Evolutionary conservation across 257 asterid species (phyloP), one percentile per base, ranked within the genome.

Genomic region (Parsonsia alboflavescens): DNA sequence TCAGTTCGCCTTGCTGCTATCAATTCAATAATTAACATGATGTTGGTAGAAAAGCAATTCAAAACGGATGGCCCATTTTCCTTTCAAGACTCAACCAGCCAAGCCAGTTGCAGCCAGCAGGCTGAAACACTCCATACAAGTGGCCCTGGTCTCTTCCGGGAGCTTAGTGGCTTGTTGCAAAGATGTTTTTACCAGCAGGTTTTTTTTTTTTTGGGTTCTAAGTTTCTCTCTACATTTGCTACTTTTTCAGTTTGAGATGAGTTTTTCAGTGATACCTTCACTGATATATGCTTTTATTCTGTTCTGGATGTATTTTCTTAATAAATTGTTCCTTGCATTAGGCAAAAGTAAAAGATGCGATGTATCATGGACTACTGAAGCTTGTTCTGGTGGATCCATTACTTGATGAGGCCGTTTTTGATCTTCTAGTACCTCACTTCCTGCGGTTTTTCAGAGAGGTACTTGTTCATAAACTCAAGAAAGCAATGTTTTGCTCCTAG

Each of bases 101-200:
- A 92, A 85, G 96, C 96, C 68, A 88, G 97, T 84, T 80, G 91
- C 82, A 92, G 97, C 83, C 97, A 90, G 85, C 96, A 90, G 79
- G 82, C 87, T 84, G 92, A 81, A 83, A 76, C 82, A 75, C 86
- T 73, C 76, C 75, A 52, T 66, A 77, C 87, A 66, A 76, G 75
- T 52, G 84, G 82, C 44, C 76, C 81, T 71, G 83, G 84, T 76
- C 96, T 92, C 80, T 92, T 92, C 83, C 89, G 75, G 75, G 97
- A 92, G 84, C 90, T 92, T 71, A 88, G 89, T 83, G 89, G 97
- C 75, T 85, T 90, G 85, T 85, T 92, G 71, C 96, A 90, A 85
- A 85, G 96, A 84, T 90, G 96, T 81, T 93, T 92, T 67, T 88
- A 86, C 82, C 97, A 90, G 88, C 96, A 92, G 96, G 97, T 90